Base-by-base conservation (phyloP, 2,329 filamentous ascomycete genomes). In the Nigrospora oryzae region DNA sequence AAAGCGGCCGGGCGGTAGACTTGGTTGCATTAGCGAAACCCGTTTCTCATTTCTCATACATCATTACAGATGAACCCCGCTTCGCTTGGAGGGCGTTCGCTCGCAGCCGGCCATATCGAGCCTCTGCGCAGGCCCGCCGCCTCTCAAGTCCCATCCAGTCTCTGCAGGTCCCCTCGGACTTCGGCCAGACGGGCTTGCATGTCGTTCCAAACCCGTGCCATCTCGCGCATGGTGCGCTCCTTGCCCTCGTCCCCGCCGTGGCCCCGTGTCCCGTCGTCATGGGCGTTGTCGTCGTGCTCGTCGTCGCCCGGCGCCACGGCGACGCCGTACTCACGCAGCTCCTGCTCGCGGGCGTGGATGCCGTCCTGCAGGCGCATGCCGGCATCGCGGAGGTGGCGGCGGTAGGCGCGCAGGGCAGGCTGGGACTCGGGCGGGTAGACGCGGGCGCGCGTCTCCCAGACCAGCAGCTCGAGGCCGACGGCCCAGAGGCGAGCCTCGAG, bases 261-360 rank as follows among this genome's bases (percentile, higher is more conserved):
- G 34, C 38, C 46, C n/a, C n/a, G n/a, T n/a, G n/a, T n/a, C n/a
- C n/a, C n/a, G n/a, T n/a, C n/a, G n/a, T n/a, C n/a, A n/a, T n/a
- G n/a, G 6, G 35, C 46, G 1, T 45, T 51, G 4, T 63, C 62
- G 1, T 52, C 59, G 1, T 56, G 58, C 11, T 57, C 43, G n/a
- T 39, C 48, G 4, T 44, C 49, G 5, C 28, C 17, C 15, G 3
- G 43, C 2, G 36, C 56, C 1, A 66, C 54, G 3, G 57, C 62
- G 2, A 76, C 70, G 0, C 76, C 75, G 46, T 79, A 79, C 30
- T 68, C 71, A 10, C 52, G 62, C 36, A 81, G 56, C 54, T 77
- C 66, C 11, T 58, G 64, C 54, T 61, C 56, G 31, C 71, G 50
- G 14, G 65, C 61, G 12, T 64, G 59, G 1, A 75, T 51, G 2